Evolutionary conservation across 179 eudicot genomes (phyloP).

Genomic region (Patellifolia procumbens): DNA sequence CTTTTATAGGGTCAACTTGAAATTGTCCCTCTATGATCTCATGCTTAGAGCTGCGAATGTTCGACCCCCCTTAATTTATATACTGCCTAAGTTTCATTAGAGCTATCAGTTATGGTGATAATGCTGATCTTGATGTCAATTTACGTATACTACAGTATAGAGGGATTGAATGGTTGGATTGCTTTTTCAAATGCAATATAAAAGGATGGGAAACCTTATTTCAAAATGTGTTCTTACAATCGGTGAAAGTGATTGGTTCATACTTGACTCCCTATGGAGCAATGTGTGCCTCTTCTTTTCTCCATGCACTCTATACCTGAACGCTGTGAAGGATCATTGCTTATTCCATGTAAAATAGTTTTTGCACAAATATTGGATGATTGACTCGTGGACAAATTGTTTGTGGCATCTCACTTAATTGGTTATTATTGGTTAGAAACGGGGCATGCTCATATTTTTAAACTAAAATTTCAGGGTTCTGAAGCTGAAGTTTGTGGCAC

Average conservation of each 20-base stretch:
- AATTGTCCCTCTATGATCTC: neutral
- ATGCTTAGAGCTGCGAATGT: neutral
- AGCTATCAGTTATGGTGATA: neutral
- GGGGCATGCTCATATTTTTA: neutral
- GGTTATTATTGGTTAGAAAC: neutral
- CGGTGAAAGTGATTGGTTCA: neutral
- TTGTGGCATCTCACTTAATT: neutral
- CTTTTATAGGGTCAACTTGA: neutral
- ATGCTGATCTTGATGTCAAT: neutral
- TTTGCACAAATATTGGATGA: neutral
- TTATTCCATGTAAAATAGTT: neutral
- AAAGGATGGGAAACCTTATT: neutral
- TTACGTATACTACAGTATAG: neutral
- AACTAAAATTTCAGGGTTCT: constrained; percentile 10
- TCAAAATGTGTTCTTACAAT: neutral
- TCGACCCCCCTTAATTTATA: neutral
- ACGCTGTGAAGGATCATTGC: neutral
- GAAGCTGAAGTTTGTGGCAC: constrained; percentile 7
- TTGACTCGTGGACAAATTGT: neutral
- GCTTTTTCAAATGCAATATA: neutral
- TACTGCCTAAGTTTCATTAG: neutral
- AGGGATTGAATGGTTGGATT: neutral
- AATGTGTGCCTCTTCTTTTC: neutral
- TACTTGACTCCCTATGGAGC: neutral
- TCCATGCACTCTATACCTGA: neutral